Evolutionary conservation across 2,329 filamentous ascomycete species (phyloP).

Genomic region (Paraphaeosphaeria minitans): DNA sequence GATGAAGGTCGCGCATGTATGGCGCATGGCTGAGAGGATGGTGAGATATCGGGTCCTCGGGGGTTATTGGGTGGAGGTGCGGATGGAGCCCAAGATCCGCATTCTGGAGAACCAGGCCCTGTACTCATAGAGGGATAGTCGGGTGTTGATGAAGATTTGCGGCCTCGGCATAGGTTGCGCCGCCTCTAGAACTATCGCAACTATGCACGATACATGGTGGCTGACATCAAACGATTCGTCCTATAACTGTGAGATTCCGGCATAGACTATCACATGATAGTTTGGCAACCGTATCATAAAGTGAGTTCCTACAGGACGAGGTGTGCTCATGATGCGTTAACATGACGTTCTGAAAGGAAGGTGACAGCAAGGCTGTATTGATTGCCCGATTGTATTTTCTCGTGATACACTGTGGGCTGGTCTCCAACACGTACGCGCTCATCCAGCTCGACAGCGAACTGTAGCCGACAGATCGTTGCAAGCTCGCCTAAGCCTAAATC

Average conservation of each 20-base stretch:
- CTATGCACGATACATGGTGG: too few relatives aligned
- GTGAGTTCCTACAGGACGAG: too few relatives aligned
- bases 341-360: too few relatives aligned
- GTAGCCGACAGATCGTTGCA: too few relatives aligned
- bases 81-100: slow-evolving; percentile 59
- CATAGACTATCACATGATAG: too few relatives aligned
- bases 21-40: slow-evolving; percentile 39
- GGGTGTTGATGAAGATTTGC: neutral
- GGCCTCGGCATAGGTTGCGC: neutral
- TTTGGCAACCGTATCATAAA: too few relatives aligned
- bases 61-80: slow-evolving; percentile 62
- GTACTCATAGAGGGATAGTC: neutral
- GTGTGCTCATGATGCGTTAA: neutral
- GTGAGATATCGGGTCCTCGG: slow-evolving; percentile 45
- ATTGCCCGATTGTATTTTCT: neutral
- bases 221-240: too few relatives aligned
- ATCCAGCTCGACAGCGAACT: neutral
- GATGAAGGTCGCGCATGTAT: slow-evolving; percentile 24
- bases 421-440: neutral
- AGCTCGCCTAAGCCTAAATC: too few relatives aligned
- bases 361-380: neutral
- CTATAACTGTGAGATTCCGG: too few relatives aligned
- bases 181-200: too few relatives aligned
- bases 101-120: slow-evolving; percentile 51
- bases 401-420: neutral